Base-by-base conservation (phyloP, 2,329 filamentous ascomycete species). In the Elsinoe necatrix region DNA sequence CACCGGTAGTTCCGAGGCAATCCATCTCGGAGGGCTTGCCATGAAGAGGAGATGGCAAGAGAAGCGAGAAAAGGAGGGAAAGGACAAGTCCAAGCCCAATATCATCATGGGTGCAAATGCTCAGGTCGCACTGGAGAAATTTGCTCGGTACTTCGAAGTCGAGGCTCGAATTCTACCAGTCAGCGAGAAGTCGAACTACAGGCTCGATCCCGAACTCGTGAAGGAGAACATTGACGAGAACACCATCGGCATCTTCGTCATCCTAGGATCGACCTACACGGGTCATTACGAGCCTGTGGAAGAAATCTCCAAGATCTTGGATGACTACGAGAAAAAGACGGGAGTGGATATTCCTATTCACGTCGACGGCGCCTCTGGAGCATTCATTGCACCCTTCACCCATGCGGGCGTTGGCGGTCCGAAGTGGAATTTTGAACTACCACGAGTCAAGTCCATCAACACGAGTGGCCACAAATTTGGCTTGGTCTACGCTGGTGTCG, bases 31-130 rank as follows among this genome's bases (percentile, higher is more conserved):
- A 29, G 84, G 83, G 1, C 71, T 88, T 18, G 84, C 85, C 2
- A 87, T 89, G 85, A 87, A 87, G 73, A 75, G 83, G n/a, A 75
- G 81, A 18, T 88, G 85, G 85, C 83, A 87, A 66, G 80, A 86
- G 63, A 79, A 77, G 62, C 76, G 84, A 23, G 73, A 71, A 56
- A 75, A 73, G 0, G 77, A 77, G 35, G 83, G 83, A 12, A 86
- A 87, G 60, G 82, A 85, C 61, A 80, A 76, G 1, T 74, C 70
- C 1, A 81, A 79, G 29, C 85, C 85, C 1, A 89, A 88, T 64
- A 87, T 89, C 61, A 74, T 89, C 64, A 88, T 89, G 85, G 85
- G 84, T 1, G 77, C 82, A 21, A 87, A 87, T 62, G 84, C 84
- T 1, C 85, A 88, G 69, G 85, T 88, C 0, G 84, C 84, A 0